Evolutionary conservation across 768 basidiomycete genomes (phyloP).

Genomic region (Fistulinella prunicolor): DNA sequence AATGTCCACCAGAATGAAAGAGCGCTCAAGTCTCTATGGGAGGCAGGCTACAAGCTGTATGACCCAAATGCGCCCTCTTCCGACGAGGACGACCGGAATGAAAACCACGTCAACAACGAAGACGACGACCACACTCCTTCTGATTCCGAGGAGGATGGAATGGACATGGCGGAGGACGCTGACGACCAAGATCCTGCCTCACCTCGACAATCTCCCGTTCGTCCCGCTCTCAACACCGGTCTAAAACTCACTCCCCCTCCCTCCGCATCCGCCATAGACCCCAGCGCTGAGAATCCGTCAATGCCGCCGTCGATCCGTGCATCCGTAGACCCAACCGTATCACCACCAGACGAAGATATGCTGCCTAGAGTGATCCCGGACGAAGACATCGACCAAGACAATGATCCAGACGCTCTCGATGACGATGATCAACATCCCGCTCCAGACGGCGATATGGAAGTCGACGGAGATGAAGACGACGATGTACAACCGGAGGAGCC

Average conservation of each 20-base stretch:
- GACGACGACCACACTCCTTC: slow-evolving; percentile 10
- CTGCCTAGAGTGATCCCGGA: slow-evolving; percentile 21
- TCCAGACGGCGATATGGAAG: slow-evolving; percentile 16
- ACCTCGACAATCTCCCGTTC: slow-evolving; percentile 21
- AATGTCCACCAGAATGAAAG: background rate
- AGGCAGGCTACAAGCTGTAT: slow-evolving; percentile 14
- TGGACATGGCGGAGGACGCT: slow-evolving; percentile 32
- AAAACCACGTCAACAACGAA: slow-evolving; percentile 2
- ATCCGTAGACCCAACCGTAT: slow-evolving; percentile 18
- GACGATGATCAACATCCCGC: slow-evolving; percentile 23
- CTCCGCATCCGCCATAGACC: slow-evolving; percentile 16
- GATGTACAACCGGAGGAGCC: slow-evolving; percentile 28
- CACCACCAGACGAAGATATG: slow-evolving; percentile 17
- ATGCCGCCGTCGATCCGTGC: slow-evolving; percentile 19
- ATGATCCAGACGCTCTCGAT: slow-evolving; percentile 17
- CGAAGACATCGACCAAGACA: slow-evolving; percentile 27
- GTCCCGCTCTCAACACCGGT: slow-evolving; percentile 17
- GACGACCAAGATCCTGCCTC: slow-evolving; percentile 25
- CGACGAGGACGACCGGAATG: slow-evolving; percentile 15
- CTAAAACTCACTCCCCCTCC: slow-evolving; percentile 7
- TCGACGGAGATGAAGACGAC: slow-evolving; percentile 35
- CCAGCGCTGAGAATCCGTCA: slow-evolving; percentile 18
- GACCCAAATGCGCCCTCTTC: slow-evolving; percentile 19
- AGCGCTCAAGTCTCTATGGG: slow-evolving; percentile 13
- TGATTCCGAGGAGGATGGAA: slow-evolving; percentile 22